A percentile compares a stretch with the other conserved stretches of the same genome.
These are phyloP conservation scores for Exophiala oligosperma DNA, from an alignment of 2,329 filamentous ascomycete species.

Conservation along the genomic window DNA sequence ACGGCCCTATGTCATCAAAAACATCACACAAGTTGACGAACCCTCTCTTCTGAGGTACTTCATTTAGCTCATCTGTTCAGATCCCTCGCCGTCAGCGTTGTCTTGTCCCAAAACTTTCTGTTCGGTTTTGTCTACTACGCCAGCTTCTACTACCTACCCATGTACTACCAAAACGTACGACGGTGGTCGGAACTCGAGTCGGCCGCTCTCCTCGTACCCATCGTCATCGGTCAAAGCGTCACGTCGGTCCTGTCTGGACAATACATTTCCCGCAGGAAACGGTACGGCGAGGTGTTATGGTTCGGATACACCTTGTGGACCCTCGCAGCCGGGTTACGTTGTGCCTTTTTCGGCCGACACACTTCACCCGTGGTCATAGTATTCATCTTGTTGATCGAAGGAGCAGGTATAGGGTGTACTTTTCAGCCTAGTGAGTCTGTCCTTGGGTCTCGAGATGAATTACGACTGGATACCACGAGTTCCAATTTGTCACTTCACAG, in stretches of 20 bases:
- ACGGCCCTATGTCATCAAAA: no score
- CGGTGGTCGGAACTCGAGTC: conserved; percentile 48
- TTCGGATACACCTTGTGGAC: conserved; percentile 48
- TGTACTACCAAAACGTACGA: conserved; percentile 62
- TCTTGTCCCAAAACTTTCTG: conserved; percentile 61
- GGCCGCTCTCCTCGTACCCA: conserved; percentile 52
- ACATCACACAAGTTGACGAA: no score
- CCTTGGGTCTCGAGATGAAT: no score
- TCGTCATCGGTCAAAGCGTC: conserved; percentile 50
- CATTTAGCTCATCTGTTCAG: conserved; percentile 47
- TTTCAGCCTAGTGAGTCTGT: conserved; percentile 46
- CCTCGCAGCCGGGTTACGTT: conserved; percentile 53
- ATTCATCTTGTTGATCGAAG: conserved; percentile 52
- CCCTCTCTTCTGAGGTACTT: no score
- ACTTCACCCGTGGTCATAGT: conserved; percentile 53
- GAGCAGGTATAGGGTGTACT: conserved; percentile 54
- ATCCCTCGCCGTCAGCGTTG: conserved; percentile 52
- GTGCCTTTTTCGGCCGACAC: conserved; percentile 46
- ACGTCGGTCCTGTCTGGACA: conserved; percentile 49
- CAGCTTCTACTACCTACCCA: conserved; percentile 60
- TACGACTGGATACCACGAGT: no score
- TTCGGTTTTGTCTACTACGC: conserved; percentile 61
- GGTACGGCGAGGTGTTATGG: conserved; percentile 62
- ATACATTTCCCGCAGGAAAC: conserved; percentile 57
- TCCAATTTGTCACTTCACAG: no score